Percentiles rank a stretch among this genome's conserved stretches.
Evolutionary conservation across 345 rosid species (phyloP).

Genomic region (Adansonia digitata): DNA sequence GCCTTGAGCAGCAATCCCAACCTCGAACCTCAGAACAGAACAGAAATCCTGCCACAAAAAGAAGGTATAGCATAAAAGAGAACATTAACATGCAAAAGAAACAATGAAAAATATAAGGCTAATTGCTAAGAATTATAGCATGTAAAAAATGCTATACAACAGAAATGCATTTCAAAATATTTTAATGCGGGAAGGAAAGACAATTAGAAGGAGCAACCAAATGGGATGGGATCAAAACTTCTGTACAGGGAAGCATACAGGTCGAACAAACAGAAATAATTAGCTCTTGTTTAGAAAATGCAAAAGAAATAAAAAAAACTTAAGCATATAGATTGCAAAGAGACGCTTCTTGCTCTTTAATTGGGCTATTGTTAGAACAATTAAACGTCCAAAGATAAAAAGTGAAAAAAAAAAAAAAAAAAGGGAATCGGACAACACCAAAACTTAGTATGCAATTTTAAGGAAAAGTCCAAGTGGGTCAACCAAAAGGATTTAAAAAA

Average conservation of each 20-base stretch:
- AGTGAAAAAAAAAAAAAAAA: no score
- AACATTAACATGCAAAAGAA: not conserved
- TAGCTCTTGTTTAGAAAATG: not conserved
- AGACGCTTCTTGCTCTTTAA: conserved; percentile 53
- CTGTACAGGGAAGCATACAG: not conserved
- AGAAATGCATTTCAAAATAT: not conserved
- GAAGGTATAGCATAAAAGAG: not conserved
- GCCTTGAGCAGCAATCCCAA: conserved; percentile 66
- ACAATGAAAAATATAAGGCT: not conserved
- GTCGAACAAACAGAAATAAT: not conserved
- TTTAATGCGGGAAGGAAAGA: not conserved
- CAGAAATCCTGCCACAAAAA: conserved; percentile 54
- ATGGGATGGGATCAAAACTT: not conserved
- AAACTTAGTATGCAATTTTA: no score
- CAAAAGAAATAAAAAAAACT: not conserved
- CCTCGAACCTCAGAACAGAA: conserved; percentile 70
- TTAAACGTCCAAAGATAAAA: not conserved
- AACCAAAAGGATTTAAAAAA: no score
- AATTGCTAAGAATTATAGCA: not conserved
- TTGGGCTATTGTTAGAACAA: not conserved
- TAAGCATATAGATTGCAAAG: not conserved
- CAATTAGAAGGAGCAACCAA: not conserved
- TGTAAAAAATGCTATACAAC: not conserved
- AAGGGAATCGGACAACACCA: no score
- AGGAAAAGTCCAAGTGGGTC: no score